Evolutionary conservation across 257 asterid genomes (phyloP).

Genomic region (Osmanthus fragrans): DNA sequence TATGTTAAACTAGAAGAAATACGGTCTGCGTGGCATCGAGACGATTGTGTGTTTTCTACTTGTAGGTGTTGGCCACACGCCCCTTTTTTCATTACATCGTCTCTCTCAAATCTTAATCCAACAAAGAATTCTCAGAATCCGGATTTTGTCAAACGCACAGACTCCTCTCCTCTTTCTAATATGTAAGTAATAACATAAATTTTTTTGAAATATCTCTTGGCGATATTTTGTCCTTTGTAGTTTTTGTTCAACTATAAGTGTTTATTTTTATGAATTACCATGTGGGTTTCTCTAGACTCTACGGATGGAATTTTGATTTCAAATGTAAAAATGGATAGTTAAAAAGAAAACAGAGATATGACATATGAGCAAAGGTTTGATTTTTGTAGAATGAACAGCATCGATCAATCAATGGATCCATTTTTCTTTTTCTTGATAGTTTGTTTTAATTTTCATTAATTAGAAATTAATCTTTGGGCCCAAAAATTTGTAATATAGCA

Average conservation of each 20-base stretch:
- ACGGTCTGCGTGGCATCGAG: constrained; percentile 29
- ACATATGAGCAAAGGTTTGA: background rate
- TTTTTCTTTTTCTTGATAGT: background rate
- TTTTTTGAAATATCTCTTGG: background rate
- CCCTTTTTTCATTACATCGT: background rate
- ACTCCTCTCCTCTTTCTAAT: background rate
- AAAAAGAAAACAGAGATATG: too few species aligned
- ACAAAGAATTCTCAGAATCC: background rate
- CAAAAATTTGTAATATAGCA: background rate
- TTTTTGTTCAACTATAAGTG: background rate
- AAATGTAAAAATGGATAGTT: background rate
- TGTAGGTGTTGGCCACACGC: constrained; percentile 54
- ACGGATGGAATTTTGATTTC: background rate
- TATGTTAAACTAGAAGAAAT: constrained; percentile 16
- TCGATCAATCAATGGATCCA: background rate
- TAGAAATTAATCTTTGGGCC: background rate
- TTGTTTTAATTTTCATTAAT: background rate
- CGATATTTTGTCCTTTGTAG: background rate
- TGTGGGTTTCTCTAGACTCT: background rate
- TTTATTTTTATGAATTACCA: background rate
- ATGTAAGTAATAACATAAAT: background rate
- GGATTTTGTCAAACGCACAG: background rate
- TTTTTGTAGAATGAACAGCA: background rate
- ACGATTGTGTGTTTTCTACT: constrained; percentile 14
- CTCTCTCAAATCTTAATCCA: background rate